These are phyloP conservation scores for Chimonanthus praecox DNA, from an alignment of 164 flowering plant genomes.

Conservation along the genomic window DNA sequence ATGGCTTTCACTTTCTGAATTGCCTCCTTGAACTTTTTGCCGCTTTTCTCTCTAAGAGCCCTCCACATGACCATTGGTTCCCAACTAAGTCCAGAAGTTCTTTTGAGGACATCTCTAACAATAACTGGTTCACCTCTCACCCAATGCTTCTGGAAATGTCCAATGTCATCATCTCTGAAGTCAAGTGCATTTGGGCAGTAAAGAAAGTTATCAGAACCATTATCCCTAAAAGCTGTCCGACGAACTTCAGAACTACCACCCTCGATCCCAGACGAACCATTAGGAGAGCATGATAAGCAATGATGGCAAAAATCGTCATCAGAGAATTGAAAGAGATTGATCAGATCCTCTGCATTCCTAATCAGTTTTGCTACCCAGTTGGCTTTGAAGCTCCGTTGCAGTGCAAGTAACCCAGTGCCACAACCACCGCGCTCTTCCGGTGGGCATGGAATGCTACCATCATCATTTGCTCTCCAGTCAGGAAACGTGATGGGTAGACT, in stretches of 20 bases:
- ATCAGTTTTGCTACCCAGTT: conserved; percentile 45
- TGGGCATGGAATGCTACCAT: conserved; percentile 70
- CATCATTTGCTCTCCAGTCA: conserved; percentile 41
- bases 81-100: conserved; percentile 72
- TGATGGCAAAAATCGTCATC: conserved; percentile 25
- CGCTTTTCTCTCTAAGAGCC: conserved; percentile 44
- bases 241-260: conserved; percentile 26
- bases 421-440: conserved; percentile 67
- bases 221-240: conserved; percentile 51
- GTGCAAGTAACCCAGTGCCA: conserved; percentile 38
- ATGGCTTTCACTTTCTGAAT: conserved; percentile 52
- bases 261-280: conserved; percentile 10
- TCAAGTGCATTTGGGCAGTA: conserved; percentile 56
- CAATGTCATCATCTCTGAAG: conserved; percentile 31
- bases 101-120: conserved; percentile 57
- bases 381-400: conserved; percentile 46
- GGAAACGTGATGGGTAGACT: conserved; percentile 14
- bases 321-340: conserved; percentile 20
- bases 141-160: conserved; percentile 84
- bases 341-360: conserved; percentile 41
- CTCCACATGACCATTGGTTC: conserved; percentile 92
- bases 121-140: conserved; percentile 72
- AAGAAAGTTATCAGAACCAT: conserved; percentile 49
- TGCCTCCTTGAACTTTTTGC: conserved; percentile 37
- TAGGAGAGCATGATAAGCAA: conserved; percentile 37